A percentile compares a stretch with the other conserved stretches of the same genome.
phyloP scores from a whole-genome alignment of 768 basidiomycete genomes.

The Myochromella boudieri region DNA sequence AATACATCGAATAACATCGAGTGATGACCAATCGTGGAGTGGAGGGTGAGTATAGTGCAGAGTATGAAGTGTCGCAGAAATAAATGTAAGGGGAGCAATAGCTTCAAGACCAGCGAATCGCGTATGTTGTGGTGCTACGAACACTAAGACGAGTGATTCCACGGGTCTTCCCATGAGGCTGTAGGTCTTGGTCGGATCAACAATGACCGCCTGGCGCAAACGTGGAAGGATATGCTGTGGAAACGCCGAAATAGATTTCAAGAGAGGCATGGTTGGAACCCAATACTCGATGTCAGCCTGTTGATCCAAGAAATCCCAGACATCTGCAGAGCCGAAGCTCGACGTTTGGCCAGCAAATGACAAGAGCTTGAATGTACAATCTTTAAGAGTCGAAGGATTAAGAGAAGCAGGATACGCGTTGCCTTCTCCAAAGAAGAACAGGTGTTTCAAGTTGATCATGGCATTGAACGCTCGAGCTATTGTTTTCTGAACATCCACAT shows the following conservation, averaged over 20 bases:
- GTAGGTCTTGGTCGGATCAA: background rate
- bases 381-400: constrained; percentile 1
- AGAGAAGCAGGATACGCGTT: background rate
- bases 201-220: constrained; percentile 1
- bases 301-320: background rate
- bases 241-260: background rate
- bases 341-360: background rate
- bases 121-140: background rate
- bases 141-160: background rate
- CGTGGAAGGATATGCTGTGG: background rate
- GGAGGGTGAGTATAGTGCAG: background rate
- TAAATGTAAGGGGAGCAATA: background rate
- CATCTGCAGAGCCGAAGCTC: background rate
- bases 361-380: constrained; percentile 3
- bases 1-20: background rate
- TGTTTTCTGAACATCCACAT: background rate
- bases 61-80: background rate
- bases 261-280: constrained; percentile 3
- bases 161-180: background rate
- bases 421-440: background rate
- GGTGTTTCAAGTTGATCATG: constrained; percentile 9
- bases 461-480: constrained; percentile 6
- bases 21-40: background rate
- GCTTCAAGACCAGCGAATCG: background rate
- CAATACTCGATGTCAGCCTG: constrained; percentile 7